Evolutionary conservation across 768 basidiomycete genomes (phyloP).

Genomic region (Rhodotorula kratochvilovae): DNA sequence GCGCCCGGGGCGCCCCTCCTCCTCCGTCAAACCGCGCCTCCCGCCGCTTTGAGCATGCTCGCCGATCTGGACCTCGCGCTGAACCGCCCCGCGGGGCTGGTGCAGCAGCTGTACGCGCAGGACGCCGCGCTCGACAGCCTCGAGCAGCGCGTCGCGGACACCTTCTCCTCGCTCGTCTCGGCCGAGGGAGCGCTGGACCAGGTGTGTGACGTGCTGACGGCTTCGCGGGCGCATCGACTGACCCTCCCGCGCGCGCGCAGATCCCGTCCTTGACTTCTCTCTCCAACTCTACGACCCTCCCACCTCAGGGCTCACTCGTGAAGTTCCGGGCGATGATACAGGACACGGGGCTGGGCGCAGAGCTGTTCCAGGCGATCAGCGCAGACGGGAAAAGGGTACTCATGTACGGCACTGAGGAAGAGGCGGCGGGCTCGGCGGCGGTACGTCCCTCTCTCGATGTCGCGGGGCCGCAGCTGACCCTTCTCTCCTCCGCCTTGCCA

Average conservation of each 20-base stretch:
- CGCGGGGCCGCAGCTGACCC: background rate
- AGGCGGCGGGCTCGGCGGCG: background rate
- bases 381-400: background rate
- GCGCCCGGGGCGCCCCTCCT: background rate
- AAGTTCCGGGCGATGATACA: conserved; percentile 45
- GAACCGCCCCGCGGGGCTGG: conserved; percentile 12
- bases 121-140: conserved; percentile 20
- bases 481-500: background rate
- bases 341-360: conserved; percentile 42
- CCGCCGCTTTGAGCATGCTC: background rate
- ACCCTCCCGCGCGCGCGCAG: background rate
- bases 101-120: conserved; percentile 17
- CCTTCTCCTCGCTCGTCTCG: conserved; percentile 6
- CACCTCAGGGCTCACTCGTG: conserved; percentile 33
- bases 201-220: background rate
- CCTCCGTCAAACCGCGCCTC: background rate
- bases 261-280: conserved; percentile 11
- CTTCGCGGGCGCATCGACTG: background rate
- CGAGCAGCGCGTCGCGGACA: conserved; percentile 21
- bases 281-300: conserved; percentile 4
- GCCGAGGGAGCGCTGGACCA: background rate
- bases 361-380: conserved; percentile 39
- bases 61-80: conserved; percentile 27
- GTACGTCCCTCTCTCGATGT: background rate
- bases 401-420: conserved; percentile 30